Base-by-base conservation (phyloP, 116 monocot species). In the Zostera marina region DNA sequence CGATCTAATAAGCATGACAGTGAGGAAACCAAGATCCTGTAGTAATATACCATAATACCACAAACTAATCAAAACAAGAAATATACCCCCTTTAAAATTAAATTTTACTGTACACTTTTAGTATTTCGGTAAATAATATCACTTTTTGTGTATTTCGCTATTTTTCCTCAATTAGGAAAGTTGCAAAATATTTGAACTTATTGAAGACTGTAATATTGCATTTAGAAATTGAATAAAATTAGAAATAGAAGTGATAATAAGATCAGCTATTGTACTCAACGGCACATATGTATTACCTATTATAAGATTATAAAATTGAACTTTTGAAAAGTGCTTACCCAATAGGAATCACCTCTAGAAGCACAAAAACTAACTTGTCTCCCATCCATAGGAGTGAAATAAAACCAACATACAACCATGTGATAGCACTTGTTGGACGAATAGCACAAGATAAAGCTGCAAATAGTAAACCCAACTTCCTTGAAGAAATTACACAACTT, bases 381-480 rank as follows among this genome's bases (percentile, higher is more conserved):
- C 42, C 61, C 13, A 48, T 64, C 52, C 32, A n/a, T 15, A 88
- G 51, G 0, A 96, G 60, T 61, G 88, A 76, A 54, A 77, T 47
- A 44, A 79, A 52, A 12, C 96, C 96, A 63, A 96, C 60, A 73
- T 96, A 96, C 10, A 96, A 13, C 89, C 96, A 96, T 66, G 80
- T 82, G 42, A 96, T 66, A 58, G 96, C 89, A 77, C 89, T 85
- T 52, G 96, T 96, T 17, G 96, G 96, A 26, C 96, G 75, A 69
- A 96, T 56, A 22, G 79, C 75, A 73, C 96, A 96, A 72, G 96
- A 66, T 52, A 96, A 45, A 23, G 82, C 77, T 46, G 96, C 70
- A 47, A 85, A 56, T 59, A 74, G 63, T 57, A 96, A 69, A 66
- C 73, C 82, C 58, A 74, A 32, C 71, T 74, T 89, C 68, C 89